Base-by-base conservation (phyloP, 139 green algal species). In the Chlorella ohadii region DNA sequence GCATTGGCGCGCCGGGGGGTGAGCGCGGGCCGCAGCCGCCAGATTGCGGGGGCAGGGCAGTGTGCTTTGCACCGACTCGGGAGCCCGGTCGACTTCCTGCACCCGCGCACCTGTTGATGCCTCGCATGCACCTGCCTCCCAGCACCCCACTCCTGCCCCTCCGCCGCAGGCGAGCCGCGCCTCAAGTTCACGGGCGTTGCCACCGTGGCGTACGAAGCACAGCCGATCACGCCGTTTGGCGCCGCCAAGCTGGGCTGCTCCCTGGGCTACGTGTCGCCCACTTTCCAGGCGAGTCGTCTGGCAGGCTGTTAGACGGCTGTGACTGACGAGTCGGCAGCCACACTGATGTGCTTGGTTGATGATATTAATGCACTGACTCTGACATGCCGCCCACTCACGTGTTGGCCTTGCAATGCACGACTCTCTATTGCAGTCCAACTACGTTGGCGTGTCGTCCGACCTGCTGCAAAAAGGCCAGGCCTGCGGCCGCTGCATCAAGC, bases 181-280 rank as follows among this genome's bases (percentile, higher is more conserved):
- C 51, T 89, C 9, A n/a, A 70, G 51, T 89, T 72, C 41, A 34
- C 39, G 55, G 78, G 78, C 27, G 51, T 56, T 25, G 85, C 73
- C 33, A 89, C 85, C 4, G 79, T 85, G 39, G 85, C 64, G 5
- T 89, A 86, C 33, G 56, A 31, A 17, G 23, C 41, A 19, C 3
- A 63, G 20, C 72, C 85, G 1, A 63, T 89, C 6, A 27, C n/a
- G 12, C 72, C 38, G 34, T 83, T 34, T 36, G 71, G 72, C 11
- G 85, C 79, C 34, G 70, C 64, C n/a, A 27, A 25, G 5, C 67
- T 89, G 12, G 79, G 68, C 59, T 89, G 85, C 34, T 72, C 71
- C n/a, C 56, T 89, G 66, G 85, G 79, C 19, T 89, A 73, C 12
- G n/a, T 89, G 2, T 74, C 66, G 5, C 41, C 44, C n/a, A 67